phyloP scores from a whole-genome alignment of 192 early-diverging fungal species.

The Spinellus fusiger region DNA sequence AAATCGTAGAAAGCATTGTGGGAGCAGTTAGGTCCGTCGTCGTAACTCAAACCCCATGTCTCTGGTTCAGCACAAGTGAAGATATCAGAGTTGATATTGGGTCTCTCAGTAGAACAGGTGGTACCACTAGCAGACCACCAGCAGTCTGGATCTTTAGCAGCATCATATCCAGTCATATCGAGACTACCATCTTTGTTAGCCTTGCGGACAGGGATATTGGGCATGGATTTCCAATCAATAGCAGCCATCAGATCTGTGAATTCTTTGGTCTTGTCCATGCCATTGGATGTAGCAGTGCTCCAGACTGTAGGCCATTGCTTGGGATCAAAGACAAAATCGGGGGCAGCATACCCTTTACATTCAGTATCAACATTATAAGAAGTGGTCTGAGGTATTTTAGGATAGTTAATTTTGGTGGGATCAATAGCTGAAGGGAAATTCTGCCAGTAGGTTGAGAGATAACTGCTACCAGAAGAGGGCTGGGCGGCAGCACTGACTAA shows the following conservation, averaged over 20 bases:
- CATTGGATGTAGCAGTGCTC: slow-evolving; percentile 29
- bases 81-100: slow-evolving; percentile 21
- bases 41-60: slow-evolving; percentile 48
- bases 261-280: slow-evolving; percentile 33
- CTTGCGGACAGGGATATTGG: slow-evolving; percentile 28
- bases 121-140: slow-evolving; percentile 40
- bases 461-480: not conserved
- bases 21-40: slow-evolving; percentile 51
- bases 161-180: slow-evolving; percentile 21
- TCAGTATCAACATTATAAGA: slow-evolving; percentile 21
- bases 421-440: slow-evolving; percentile 18
- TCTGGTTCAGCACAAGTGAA: slow-evolving; percentile 30
- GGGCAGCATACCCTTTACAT: slow-evolving; percentile 22
- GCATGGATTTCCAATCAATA: slow-evolving; percentile 35
- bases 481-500: slow-evolving; percentile 7
- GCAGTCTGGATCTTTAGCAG: slow-evolving; percentile 25
- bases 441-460: slow-evolving; percentile 9
- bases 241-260: slow-evolving; percentile 35
- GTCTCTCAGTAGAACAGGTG: slow-evolving; percentile 23
- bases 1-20: slow-evolving; percentile 37
- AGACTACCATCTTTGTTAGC: slow-evolving; percentile 11
- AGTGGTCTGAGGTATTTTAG: slow-evolving; percentile 24
- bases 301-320: slow-evolving; percentile 26
- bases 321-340: slow-evolving; percentile 7
- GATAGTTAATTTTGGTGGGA: slow-evolving; percentile 27